A percentile compares a stretch with the other conserved stretches of the same genome.
Conservation (phyloP, 176 grass and related monocot species). For the Oryza rufipogon region DNA sequence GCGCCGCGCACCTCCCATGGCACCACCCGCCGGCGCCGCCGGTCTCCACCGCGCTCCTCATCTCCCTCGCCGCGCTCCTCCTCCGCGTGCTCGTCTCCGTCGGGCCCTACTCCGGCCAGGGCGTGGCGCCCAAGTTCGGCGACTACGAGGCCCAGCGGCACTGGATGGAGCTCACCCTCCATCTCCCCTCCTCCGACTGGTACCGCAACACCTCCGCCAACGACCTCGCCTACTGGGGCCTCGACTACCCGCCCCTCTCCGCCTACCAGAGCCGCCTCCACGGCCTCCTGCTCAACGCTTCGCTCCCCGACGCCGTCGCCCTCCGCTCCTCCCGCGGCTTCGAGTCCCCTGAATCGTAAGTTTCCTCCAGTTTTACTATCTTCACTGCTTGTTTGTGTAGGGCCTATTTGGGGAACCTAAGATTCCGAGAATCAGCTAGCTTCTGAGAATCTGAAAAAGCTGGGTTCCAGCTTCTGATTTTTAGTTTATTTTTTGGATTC, state of each 20-base stretch:
- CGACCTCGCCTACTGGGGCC: constrained; percentile 90
- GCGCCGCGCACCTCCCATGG: constrained; percentile 50
- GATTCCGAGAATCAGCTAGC: no score
- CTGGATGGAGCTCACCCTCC: constrained; percentile 99
- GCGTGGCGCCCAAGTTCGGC: constrained; percentile 67
- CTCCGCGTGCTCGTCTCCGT: constrained; percentile 79
- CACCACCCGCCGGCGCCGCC: constrained; percentile 32
- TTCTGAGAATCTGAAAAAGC: no score
- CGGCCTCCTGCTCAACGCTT: constrained; percentile 68
- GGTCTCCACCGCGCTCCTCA: constrained; percentile 45
- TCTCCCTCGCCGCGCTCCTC: constrained; percentile 75
- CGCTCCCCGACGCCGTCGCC: constrained; percentile 68
- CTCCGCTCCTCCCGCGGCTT: constrained; percentile 78
- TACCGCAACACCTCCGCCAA: constrained; percentile 88
- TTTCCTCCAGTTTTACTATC: background rate
- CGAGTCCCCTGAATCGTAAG: constrained; percentile 72
- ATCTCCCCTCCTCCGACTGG: constrained; percentile 70
- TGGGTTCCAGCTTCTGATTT: no score
- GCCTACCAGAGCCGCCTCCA: constrained; percentile 94
- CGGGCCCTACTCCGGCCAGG: constrained; percentile 86
- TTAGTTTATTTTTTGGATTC: no score
- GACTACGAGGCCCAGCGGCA: constrained; percentile 99
- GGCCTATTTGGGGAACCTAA: no score
- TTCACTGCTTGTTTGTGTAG: background rate
- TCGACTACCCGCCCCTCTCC: constrained; percentile 95